Base-by-base conservation (phyloP, 2,329 filamentous ascomycete genomes). In the Xylaria sp. region DNA sequence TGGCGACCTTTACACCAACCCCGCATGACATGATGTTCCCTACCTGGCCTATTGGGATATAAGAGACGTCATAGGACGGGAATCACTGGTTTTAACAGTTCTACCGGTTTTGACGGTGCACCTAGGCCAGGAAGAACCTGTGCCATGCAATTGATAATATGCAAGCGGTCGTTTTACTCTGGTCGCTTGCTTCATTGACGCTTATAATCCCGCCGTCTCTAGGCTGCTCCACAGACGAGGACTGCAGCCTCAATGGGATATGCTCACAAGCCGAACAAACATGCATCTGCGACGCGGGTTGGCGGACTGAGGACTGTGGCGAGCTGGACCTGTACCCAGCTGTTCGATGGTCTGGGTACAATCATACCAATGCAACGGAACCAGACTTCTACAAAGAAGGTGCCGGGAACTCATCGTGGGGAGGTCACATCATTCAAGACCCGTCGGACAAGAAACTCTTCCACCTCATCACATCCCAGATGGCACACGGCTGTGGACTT, bases 391-490 rank as follows among this genome's bases (percentile, higher is more conserved):
- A 76, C 50, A 71, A 68, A 63, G 56, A 66, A 33, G 69, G 71
- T 10, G 74, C 71, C 1, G 72, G 74, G 3, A 82, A 81, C 54
- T 83, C 83, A 0, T 84, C 82, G 0, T 85, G 83, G 84, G 81
- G 83, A 15, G 81, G 80, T 0, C 78, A 79, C 13, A 82, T 85
- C 38, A 59, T 85, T 0, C 81, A 81, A 44, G 84, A 85, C 56
- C 80, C 74, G 0, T 17, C 71, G 0, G 76, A 84, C 15, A 67
- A 68, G 0, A 59, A 62, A 0, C 73, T 83, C 0, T 83, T 84
- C 56, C 83, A 85, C 58, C 78, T 85, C 0, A 75, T 85, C 50
- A 77, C 78, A 1, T 80, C 82, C 0, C 81, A 85, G 55, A 83
- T 85, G 63, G 75, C 77, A 0, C 76, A 80, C 57, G 81, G 80